phyloP scores from a whole-genome alignment of 1,284 basidiomycete genomes.

The Trametes versicolor region DNA sequence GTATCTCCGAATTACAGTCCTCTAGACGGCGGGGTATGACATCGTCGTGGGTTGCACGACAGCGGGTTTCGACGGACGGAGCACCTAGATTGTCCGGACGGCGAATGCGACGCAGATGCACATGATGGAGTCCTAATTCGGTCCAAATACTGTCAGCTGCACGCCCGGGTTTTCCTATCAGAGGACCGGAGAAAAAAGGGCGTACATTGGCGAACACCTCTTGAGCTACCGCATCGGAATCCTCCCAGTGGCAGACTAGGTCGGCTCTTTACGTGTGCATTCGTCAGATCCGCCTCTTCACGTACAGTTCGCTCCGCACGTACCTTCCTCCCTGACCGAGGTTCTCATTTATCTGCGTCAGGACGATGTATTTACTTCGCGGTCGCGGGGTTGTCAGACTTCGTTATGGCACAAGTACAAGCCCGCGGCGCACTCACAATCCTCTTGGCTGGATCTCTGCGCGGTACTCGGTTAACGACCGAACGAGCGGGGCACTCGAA shows the following conservation, averaged over 20 bases:
- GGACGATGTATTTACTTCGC: constrained; percentile 81
- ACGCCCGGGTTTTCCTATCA: constrained; percentile 14
- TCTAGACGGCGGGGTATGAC: constrained; percentile 33
- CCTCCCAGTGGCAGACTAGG: constrained; percentile 81
- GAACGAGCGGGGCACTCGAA: neutral
- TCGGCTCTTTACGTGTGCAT: constrained; percentile 54
- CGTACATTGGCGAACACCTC: constrained; percentile 76
- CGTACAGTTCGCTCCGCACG: constrained; percentile 36
- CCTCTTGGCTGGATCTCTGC: constrained; percentile 78
- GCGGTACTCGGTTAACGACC: constrained; percentile 20
- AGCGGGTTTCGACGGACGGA: constrained; percentile 19
- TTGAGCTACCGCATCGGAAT: constrained; percentile 72
- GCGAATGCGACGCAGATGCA: constrained; percentile 82
- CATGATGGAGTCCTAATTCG: constrained; percentile 71
- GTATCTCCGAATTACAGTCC: constrained; percentile 40
- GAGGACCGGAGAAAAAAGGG: constrained; percentile 15
- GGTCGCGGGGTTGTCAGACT: constrained; percentile 10
- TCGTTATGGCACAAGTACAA: constrained; percentile 11
- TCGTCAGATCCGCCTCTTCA: constrained; percentile 18
- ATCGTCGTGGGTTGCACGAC: constrained; percentile 21
- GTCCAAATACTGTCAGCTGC: constrained; percentile 22
- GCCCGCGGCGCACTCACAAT: constrained; percentile 64
- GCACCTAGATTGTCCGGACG: constrained; percentile 59
- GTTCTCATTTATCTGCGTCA: constrained; percentile 85
- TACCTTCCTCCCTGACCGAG: constrained; percentile 83